Evolutionary conservation across 2,329 filamentous ascomycete genomes (phyloP).

Genomic region (Colletotrichum liriopes): DNA sequence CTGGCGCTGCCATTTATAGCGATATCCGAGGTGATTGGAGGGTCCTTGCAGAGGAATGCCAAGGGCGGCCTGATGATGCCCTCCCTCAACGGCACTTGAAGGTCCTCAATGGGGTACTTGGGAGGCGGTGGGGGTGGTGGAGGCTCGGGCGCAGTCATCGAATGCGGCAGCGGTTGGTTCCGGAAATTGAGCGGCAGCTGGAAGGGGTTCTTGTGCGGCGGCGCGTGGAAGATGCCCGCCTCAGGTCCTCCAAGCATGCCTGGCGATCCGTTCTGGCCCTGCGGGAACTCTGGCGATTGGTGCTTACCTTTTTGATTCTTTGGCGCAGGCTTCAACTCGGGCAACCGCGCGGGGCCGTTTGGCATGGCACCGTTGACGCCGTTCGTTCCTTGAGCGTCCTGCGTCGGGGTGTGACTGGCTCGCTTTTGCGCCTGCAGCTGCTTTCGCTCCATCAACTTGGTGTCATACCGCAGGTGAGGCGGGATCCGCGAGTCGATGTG

Average conservation of each 20-base stretch:
- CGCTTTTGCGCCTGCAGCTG: slow-evolving; percentile 78
- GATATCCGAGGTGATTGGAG: slow-evolving; percentile 63
- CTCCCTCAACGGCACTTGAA: slow-evolving; percentile 82
- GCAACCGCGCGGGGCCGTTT: slow-evolving; percentile 71
- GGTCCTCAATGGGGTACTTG: slow-evolving; percentile 96
- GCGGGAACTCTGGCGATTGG: slow-evolving; percentile 51
- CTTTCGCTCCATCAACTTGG: slow-evolving; percentile 83
- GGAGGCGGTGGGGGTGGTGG: slow-evolving; percentile 81
- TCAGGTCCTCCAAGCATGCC: slow-evolving; percentile 47
- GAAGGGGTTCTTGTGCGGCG: slow-evolving; percentile 63
- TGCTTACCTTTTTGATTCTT: slow-evolving; percentile 78
- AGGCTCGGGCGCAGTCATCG: slow-evolving; percentile 57
- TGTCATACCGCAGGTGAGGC: slow-evolving; percentile 85
- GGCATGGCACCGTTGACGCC: slow-evolving; percentile 59
- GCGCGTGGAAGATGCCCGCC: slow-evolving; percentile 57
- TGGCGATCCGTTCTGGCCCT: slow-evolving; percentile 64
- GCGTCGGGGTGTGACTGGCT: slow-evolving; percentile 58
- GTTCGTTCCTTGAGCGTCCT: slow-evolving; percentile 36
- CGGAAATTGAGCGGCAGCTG: slow-evolving; percentile 62
- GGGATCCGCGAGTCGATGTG: slow-evolving; percentile 92
- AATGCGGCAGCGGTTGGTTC: slow-evolving; percentile 60
- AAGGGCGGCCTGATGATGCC: slow-evolving; percentile 79
- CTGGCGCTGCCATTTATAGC: slow-evolving; percentile 52
- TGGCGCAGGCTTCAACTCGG: slow-evolving; percentile 80
- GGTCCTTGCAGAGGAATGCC: slow-evolving; percentile 82